Evolutionary conservation across 306 rosid genomes (phyloP), one percentile per base, ranked within the genome.

Genomic region (Castanopsis chinensis): DNA sequence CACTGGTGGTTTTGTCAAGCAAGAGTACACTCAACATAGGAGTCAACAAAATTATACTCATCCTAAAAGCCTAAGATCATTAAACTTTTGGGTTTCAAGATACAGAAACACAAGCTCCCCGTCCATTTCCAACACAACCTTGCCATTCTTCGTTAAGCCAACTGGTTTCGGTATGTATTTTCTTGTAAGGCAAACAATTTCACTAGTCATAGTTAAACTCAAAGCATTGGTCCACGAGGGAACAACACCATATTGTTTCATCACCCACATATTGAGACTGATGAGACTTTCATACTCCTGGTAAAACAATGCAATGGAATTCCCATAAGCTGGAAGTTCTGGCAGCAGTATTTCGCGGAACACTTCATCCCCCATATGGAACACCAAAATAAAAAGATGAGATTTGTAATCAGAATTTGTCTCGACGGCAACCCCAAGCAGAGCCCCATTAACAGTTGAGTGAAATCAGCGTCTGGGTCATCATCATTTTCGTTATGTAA

Each of bases 161-260:
- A 83, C 13, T 1, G 54, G 56, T 1, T 4, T 12, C 23, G 35
- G 69, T 25, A 21, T 5, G 0, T 20, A 1, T 7, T 3, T 3
- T 12, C 52, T 11, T 35, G 9, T 35, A 1, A 35, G 41, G 41
- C 52, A 45, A 11, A 10, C 52, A 45, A 10, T 0, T 35, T 35
- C 41, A 35, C 0, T 35, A 0, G 0, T 35, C 41, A 45, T 2
- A 10, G 15, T 12, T 5, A 9, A 20, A 61, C 13, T 7, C 5
- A 61, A 25, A 17, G 21, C 30, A 11, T 61, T 83, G 21, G 3
- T 74, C 87, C 87, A 83, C 25, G 83, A 83, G 17, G 56, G 71
- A 55, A 53, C 75, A 49, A 71, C 75, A 52, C 81, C 83, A 43
- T 55, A 83, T 28, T 83, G 83, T 67, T 75, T 79, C 86, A 83